Conservation (phyloP, 2,329 filamentous ascomycete genomes). For the Paraphaeosphaeria sporulosa region DNA sequence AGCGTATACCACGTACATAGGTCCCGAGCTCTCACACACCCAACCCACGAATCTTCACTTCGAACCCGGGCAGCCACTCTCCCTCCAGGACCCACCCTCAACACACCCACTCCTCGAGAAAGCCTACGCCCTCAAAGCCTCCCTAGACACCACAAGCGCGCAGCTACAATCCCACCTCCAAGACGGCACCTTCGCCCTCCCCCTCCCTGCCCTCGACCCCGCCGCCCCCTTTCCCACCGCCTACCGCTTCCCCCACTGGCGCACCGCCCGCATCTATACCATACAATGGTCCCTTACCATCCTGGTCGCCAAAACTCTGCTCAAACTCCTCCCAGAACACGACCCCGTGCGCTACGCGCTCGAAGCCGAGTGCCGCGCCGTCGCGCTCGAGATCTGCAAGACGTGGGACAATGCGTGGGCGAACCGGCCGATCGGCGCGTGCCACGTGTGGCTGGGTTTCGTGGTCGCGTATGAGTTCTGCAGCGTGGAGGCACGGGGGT, state of each 20-base stretch:
- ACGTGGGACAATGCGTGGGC: constrained; percentile 46
- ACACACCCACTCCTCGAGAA: constrained; percentile 30
- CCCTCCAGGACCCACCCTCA: no score
- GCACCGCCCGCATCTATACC: constrained; percentile 41
- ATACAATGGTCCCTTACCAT: constrained; percentile 44
- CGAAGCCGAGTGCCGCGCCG: constrained; percentile 35
- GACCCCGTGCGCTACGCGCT: constrained; percentile 30
- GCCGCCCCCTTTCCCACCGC: constrained; percentile 29
- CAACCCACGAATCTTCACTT: background rate
- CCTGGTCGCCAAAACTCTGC: constrained; percentile 38
- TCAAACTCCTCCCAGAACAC: constrained; percentile 35
- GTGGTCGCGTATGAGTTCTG: constrained; percentile 44
- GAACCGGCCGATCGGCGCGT: constrained; percentile 41
- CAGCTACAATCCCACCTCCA: constrained; percentile 32
- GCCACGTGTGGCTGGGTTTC: constrained; percentile 41
- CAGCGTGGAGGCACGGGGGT: constrained; percentile 29
- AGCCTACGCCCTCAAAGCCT: constrained; percentile 33
- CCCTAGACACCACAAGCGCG: constrained; percentile 27
- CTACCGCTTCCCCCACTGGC: constrained; percentile 42
- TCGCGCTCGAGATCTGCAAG: constrained; percentile 43
- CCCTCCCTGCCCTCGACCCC: constrained; percentile 28
- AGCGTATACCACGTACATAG: background rate
- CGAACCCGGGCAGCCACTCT: background rate
- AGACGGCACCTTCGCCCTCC: constrained; percentile 30
- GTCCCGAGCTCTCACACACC: constrained; percentile 11